These are phyloP conservation scores for Aspergillus hancockii DNA, from an alignment of 495 filamentous ascomycete species.

Conservation along the genomic window DNA sequence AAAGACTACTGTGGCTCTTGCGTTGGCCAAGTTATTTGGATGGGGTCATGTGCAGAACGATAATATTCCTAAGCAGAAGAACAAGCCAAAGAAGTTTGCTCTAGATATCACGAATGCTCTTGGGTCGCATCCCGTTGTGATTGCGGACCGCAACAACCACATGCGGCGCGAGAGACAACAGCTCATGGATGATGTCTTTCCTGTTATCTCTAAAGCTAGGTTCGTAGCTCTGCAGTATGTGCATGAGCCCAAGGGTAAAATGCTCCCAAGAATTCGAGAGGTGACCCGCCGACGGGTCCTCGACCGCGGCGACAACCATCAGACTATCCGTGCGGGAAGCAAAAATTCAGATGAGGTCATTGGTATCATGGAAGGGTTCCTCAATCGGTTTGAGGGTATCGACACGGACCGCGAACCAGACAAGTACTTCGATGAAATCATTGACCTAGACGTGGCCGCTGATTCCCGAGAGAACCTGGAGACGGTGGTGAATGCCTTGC, in stretches of 20 bases:
- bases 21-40: slow-evolving; percentile 77
- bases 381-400: slow-evolving; percentile 78
- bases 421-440: slow-evolving; percentile 73
- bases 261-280: slow-evolving; percentile 63
- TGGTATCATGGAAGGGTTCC: slow-evolving; percentile 94
- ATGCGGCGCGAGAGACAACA: slow-evolving; percentile 83
- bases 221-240: slow-evolving; percentile 93
- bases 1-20: slow-evolving; percentile 90
- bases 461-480: slow-evolving; percentile 87
- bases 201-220: slow-evolving; percentile 57
- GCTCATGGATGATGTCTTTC: slow-evolving; percentile 74
- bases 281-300: slow-evolving; percentile 81
- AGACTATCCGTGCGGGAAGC: slow-evolving; percentile 85
- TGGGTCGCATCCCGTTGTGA: slow-evolving; percentile 64
- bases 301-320: slow-evolving; percentile 90
- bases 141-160: slow-evolving; percentile 94
- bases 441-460: slow-evolving; percentile 76
- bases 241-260: slow-evolving; percentile 64
- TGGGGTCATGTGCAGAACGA: slow-evolving; percentile 98
- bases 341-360: slow-evolving; percentile 67
- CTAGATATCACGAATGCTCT: slow-evolving; percentile 63
- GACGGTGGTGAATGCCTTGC: slow-evolving; percentile 68
- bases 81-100: slow-evolving; percentile 72
- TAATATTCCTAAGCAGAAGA: slow-evolving; percentile 77
- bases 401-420: slow-evolving; percentile 67